Base-by-base conservation (phyloP, 2,329 filamentous ascomycete species). In the Phyllosticta ampelicida region DNA sequence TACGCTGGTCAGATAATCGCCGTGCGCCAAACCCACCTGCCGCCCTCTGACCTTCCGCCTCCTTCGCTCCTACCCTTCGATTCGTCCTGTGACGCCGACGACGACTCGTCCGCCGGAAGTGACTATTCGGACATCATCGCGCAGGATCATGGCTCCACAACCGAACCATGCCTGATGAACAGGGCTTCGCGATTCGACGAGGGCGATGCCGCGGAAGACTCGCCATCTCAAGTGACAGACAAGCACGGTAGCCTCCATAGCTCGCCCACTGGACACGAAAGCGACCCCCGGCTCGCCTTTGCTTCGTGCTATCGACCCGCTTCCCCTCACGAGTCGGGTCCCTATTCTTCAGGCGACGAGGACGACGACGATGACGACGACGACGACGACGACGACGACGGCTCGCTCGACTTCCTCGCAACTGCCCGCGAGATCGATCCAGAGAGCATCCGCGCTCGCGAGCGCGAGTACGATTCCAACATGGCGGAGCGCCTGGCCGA, bases 21-120 rank as follows among this genome's bases (percentile, higher is more conserved):
- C 77, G 59, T 87, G 74, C 61, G 92, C 80, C 59, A 86, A 77
- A 54, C 92, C 74, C 54, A 92, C 78, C 53, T 78, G 6, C 73
- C 73, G 0, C 74, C 69, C 11, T 77, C 76, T 0, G 58, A 63
- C 8, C 68, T 79, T 1, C 77, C 77, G 1, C 73, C 74, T 1
- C 71, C 76, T 0, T 73, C 74, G 0, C 76, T 73, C 60, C 69
- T 75, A 26, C 69, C 71, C 0, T 68, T 73, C 52, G 70, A 73
- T 49, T 72, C 67, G 8, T 71, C 67, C 1, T 66, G 65, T 13
- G 69, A 71, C 10, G 61, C 66, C 1, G 70, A 71, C 9, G 73
- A 69, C 1, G 67, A 69, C 18, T 73, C 70, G 1, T 71, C 74
- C 26, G 66, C 65, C 2, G 73, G 73, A 6, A 69, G 65, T 5